Conservation (phyloP, 495 filamentous ascomycete species). For the Lepraria neglecta region DNA sequence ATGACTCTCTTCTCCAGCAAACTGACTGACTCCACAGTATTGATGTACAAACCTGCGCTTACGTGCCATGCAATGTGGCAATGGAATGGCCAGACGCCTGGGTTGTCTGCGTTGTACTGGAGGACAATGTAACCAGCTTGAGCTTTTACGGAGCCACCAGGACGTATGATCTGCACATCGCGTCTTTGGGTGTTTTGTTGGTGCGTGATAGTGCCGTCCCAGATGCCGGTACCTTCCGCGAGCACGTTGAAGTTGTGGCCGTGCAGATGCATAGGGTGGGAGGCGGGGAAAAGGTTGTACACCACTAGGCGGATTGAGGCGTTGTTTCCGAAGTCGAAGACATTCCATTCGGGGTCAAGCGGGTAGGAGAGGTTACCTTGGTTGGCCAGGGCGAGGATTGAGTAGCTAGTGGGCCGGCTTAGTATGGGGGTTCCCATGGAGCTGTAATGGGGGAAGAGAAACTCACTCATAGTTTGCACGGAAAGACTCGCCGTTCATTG, state of each 20-base stretch:
- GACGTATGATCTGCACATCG: constrained; percentile 52
- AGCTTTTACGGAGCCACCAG: constrained; percentile 19
- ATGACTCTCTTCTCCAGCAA: constrained; percentile 24
- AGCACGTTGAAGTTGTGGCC: constrained; percentile 40
- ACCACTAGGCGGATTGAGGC: constrained; percentile 51
- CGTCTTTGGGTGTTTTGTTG: constrained; percentile 47
- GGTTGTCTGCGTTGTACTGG: constrained; percentile 28
- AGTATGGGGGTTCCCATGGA: neutral
- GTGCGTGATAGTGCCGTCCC: constrained; percentile 31
- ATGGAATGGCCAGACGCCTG: constrained; percentile 29
- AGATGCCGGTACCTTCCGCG: constrained; percentile 31
- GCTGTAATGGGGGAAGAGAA: neutral
- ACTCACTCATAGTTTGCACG: constrained; percentile 51
- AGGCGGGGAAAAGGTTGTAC: constrained; percentile 40
- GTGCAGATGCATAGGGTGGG: constrained; percentile 41
- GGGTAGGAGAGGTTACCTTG: constrained; percentile 46
- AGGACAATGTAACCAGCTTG: constrained; percentile 35
- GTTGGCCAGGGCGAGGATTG: constrained; percentile 49
- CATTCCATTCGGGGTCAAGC: constrained; percentile 43
- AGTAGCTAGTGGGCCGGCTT: constrained; percentile 26
- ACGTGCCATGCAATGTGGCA: constrained; percentile 36
- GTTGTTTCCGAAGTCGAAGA: constrained; percentile 51
- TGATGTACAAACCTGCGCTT: constrained; percentile 29
- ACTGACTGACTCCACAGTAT: constrained; percentile 25
- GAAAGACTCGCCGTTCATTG: constrained; percentile 50